Base-by-base conservation (phyloP, 805 yeast species). In the Ogataea nitratoaversa region DNA sequence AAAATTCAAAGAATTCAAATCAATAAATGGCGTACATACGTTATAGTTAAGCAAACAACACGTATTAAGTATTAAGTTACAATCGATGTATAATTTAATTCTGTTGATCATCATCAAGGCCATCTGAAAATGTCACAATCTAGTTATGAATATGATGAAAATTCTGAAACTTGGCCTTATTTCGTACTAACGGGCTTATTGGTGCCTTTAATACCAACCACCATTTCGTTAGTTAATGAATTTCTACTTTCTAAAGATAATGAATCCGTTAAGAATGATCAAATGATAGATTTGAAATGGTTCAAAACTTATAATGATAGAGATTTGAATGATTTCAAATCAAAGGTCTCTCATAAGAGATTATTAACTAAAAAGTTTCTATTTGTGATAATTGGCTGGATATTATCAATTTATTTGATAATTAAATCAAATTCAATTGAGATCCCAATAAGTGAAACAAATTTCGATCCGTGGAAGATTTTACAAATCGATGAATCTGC, bases 111-210 rank as follows among this genome's bases (percentile, higher is more conserved):
- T 22, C 25, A 22, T 22, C 29, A 36, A 9, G 19, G 19, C 19
- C 8, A 11, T 17, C 5, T 29, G 19, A 40, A 9, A 22, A 73
- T 72, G 78, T 67, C 75, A 40, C 74, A 72, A 50, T 62, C 78
- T 35, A 63, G 82, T 53, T 84, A 84, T 62, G 78, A 80, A 31
- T 89, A 89, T 62, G 97, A 89, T 66, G 96, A 89, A 60, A 78
- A 79, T 46, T 81, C 90, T 36, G 93, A 86, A 53, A 87, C 93
- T 2, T 89, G 96, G 96, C 97, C 97, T 30, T 88, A 82, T 60
- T 90, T 90, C 56, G 76, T 84, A 38, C 61, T 85, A 56, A 89
- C 96, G 3, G 65, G 86, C 36, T 63, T 84, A 38, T 67, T 84
- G 19, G 76, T 84, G 44, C 75, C 79, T 16, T 69, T 86, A 43